Base-by-base conservation (phyloP, 148 eudicot genomes). In the Rhododendron ferrugineum region DNA sequence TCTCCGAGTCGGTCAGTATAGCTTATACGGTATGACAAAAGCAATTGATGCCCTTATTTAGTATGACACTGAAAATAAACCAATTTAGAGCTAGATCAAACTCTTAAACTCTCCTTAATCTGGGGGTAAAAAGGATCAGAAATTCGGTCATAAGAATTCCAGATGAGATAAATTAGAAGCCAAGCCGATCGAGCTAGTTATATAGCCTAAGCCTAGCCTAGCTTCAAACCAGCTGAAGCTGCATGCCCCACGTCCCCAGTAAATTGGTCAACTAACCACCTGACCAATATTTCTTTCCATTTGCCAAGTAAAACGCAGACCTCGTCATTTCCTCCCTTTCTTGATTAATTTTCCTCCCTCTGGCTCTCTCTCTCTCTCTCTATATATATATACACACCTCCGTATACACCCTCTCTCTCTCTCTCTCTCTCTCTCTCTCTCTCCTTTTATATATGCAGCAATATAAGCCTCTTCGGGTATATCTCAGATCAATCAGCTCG, bases 201-300 rank as follows among this genome's bases (percentile, higher is more conserved):
- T 23, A n/a, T n/a, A 62, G 18, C 4, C 42, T 37, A 37, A n/a
- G 37, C 37, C 42, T 18, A 40, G 79, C n/a, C 14, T 3, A 23
- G 54, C 32, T 28, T 20, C 11, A 2, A 23, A 77, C 80, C 52
- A 44, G 80, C 54, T 46, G 30, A 78, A 44, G 80, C 54, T 42
- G 50, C 80, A 32, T 74, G 42, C 47, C 13, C 62, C 64, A 6
- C 64, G n/a, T 58, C n/a, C 8, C 10, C 64, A 14, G 0, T 11
- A 13, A 28, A 79, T 49, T 79, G 81, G 81, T 79, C 81, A 79
- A 30, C 81, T 49, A 79, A 79, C 40, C 81, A 22, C 18, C 81
- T 13, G 10, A 20, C 34, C 80, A 26, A 23, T 23, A 34, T 14
- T 79, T 50, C 75, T 37, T 70, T 26, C 18, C 80, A 10, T 46